A percentile compares a stretch with the other conserved stretches of the same genome.
phyloP scores from a whole-genome alignment of 1,284 basidiomycete genomes.

The Ceratobasidium sp. region DNA sequence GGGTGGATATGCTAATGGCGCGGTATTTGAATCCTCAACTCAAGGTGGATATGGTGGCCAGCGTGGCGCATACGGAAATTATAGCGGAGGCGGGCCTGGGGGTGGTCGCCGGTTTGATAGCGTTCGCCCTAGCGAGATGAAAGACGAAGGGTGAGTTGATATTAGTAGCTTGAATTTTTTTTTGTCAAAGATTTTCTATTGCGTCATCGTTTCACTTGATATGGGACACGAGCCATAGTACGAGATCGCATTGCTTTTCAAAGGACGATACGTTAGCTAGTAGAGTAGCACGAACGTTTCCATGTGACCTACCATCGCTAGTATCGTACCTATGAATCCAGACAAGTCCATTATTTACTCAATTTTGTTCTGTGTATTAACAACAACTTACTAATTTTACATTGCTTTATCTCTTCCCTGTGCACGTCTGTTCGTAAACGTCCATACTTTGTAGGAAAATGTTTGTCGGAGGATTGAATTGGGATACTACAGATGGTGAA shows the following conservation, averaged over 20 bases:
- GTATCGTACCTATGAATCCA: constrained; percentile 56
- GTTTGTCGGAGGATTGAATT: constrained; percentile 97
- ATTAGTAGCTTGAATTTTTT: constrained; percentile 1
- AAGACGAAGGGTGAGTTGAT: constrained; percentile 95
- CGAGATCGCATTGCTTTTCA: constrained; percentile 46
- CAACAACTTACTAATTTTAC: constrained; percentile 78
- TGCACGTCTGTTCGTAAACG: constrained; percentile 52
- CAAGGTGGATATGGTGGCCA: constrained; percentile 60
- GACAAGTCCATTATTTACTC: constrained; percentile 81
- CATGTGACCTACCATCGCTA: constrained; percentile 43
- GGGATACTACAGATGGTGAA: constrained; percentile 95
- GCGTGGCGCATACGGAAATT: constrained; percentile 57
- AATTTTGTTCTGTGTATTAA: constrained; percentile 69
- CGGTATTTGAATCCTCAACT: constrained; percentile 65
- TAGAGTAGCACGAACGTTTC: constrained; percentile 41
- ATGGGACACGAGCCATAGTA: constrained; percentile 29
- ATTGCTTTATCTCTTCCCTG: constrained; percentile 43
- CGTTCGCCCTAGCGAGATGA: constrained; percentile 93
- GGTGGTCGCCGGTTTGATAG: constrained; percentile 68
- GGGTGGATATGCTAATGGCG: constrained; percentile 48
- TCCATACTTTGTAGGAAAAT: constrained; percentile 82
- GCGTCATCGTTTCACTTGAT: constrained; percentile 51
- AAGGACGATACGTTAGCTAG: constrained; percentile 46
- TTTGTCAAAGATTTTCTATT: constrained; percentile 43
- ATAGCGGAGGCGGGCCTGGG: constrained; percentile 53